These are phyloP conservation scores for Nemania serpens DNA, from an alignment of 2,329 filamentous ascomycete genomes.

Conservation along the genomic window DNA sequence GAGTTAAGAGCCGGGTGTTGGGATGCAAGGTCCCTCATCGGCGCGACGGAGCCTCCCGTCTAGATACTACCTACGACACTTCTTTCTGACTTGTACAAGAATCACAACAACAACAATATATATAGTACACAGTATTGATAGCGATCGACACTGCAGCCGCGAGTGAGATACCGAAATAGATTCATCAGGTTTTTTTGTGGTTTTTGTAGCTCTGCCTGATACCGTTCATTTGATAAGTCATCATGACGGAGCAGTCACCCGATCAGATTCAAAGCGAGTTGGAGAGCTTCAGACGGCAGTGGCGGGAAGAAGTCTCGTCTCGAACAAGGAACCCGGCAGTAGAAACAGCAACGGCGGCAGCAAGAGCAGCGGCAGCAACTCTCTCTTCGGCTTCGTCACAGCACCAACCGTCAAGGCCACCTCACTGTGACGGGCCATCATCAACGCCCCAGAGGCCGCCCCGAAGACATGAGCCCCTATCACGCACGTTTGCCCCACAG, in stretches of 20 bases:
- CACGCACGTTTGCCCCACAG: too few species aligned
- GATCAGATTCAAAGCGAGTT: constrained; percentile 67
- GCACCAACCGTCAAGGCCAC: constrained; percentile 20
- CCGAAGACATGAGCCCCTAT: constrained; percentile 23
- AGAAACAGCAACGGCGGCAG: neutral
- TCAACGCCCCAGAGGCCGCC: constrained; percentile 27
- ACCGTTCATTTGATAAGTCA: constrained; percentile 7
- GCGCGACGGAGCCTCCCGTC: constrained; percentile 11
- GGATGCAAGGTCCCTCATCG: constrained; percentile 14
- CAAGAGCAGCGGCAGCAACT: constrained; percentile 21
- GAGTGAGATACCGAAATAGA: neutral
- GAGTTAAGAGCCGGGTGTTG: constrained; percentile 17
- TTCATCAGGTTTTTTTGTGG: neutral
- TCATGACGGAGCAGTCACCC: constrained; percentile 35
- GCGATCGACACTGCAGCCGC: neutral
- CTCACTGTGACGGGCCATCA: constrained; percentile 8
- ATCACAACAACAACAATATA: neutral
- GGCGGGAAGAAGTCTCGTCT: constrained; percentile 75
- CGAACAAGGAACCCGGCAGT: constrained; percentile 43
- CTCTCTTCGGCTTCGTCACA: constrained; percentile 10
- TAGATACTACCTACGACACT: neutral
- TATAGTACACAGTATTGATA: neutral
- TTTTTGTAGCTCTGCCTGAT: neutral
- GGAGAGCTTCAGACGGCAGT: constrained; percentile 83
- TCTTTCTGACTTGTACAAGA: neutral